phyloP scores from a whole-genome alignment of 1,139 yeast genomes.

The Kodamaea ohmeri region DNA sequence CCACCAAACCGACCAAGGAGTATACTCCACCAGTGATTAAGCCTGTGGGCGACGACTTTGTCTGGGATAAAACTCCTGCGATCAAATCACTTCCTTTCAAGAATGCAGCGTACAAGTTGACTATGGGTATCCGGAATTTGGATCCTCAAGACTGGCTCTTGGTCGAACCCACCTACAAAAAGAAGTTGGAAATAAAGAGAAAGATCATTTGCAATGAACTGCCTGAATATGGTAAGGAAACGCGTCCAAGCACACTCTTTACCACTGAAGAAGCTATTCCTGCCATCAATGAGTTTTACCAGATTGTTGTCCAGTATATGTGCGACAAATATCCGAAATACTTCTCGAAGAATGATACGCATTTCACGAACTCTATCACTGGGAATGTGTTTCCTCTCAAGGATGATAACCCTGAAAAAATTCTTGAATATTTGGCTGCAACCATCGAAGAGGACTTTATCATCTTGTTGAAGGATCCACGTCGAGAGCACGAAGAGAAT shows the following conservation, averaged over 20 bases:
- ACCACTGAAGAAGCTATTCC: conserved; percentile 43
- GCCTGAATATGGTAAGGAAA: conserved; percentile 36
- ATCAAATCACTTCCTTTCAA: conserved; percentile 50
- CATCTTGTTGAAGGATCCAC: conserved; percentile 51
- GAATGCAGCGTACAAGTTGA: conserved; percentile 58
- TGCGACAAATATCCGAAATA: conserved; percentile 59
- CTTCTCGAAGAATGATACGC: conserved; percentile 34
- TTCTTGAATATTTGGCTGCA: conserved; percentile 40
- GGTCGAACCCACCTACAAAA: conserved; percentile 61
- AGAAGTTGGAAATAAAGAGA: conserved; percentile 43
- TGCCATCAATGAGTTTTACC: conserved; percentile 59
- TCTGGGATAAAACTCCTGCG: conserved; percentile 47
- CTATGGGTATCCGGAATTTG: conserved; percentile 62
- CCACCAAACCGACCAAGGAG: background rate
- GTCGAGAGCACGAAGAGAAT: conserved; percentile 34
- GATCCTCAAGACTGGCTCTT: conserved; percentile 62
- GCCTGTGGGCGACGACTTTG: conserved; percentile 34
- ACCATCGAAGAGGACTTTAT: conserved; percentile 70
- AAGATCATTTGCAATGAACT: conserved; percentile 38
- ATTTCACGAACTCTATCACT: conserved; percentile 43
- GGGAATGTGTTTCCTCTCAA: conserved; percentile 35
- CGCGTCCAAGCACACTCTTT: conserved; percentile 30
- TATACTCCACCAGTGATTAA: conserved; percentile 7
- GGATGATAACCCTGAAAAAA: conserved; percentile 15
- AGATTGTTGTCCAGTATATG: conserved; percentile 45